A percentile compares a stretch with the other conserved stretches of the same genome.
Conservation (phyloP, 2,329 filamentous ascomycete genomes). For the Pezicula radicicola region DNA sequence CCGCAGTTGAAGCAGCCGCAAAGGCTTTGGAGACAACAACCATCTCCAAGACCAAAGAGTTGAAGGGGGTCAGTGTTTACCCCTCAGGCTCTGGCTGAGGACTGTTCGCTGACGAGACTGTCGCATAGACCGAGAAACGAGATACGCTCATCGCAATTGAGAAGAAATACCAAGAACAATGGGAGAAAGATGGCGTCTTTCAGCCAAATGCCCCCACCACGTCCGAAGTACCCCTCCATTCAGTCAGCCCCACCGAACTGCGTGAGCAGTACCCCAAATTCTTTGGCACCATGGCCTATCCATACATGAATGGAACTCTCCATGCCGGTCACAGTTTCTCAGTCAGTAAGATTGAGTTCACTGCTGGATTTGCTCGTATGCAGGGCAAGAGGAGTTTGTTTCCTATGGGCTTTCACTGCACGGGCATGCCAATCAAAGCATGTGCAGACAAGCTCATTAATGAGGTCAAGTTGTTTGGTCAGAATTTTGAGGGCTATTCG, state of each 20-base stretch:
- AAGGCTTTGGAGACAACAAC: slow-evolving; percentile 49
- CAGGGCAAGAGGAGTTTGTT: slow-evolving; percentile 84
- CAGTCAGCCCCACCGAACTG: slow-evolving; percentile 70
- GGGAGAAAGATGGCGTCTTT: slow-evolving; percentile 77
- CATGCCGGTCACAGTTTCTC: slow-evolving; percentile 94
- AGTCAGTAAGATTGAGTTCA: slow-evolving; percentile 90
- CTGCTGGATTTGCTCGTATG: slow-evolving; percentile 82
- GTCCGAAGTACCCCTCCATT: slow-evolving; percentile 71
- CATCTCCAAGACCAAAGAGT: slow-evolving; percentile 58
- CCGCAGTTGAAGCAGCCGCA: slow-evolving; percentile 29
- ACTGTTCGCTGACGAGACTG: slow-evolving; percentile 18
- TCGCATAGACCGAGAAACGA: slow-evolving; percentile 73
- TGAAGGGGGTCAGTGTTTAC: slow-evolving; percentile 49
- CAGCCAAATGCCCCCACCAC: slow-evolving; percentile 80
- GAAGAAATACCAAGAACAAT: slow-evolving; percentile 88
- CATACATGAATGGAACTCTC: slow-evolving; percentile 83
- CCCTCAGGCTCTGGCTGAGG: slow-evolving; percentile 11
- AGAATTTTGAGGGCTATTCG: slow-evolving; percentile 77
- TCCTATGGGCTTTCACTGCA: slow-evolving; percentile 93
- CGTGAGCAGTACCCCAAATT: slow-evolving; percentile 85
- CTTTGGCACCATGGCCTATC: slow-evolving; percentile 76
- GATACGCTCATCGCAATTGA: slow-evolving; percentile 79
- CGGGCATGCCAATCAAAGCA: slow-evolving; percentile 97
- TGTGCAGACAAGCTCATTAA: slow-evolving; percentile 91
- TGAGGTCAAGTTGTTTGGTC: slow-evolving; percentile 85